phyloP scores from a whole-genome alignment of 768 basidiomycete genomes.

The Mrakia blollopis region DNA sequence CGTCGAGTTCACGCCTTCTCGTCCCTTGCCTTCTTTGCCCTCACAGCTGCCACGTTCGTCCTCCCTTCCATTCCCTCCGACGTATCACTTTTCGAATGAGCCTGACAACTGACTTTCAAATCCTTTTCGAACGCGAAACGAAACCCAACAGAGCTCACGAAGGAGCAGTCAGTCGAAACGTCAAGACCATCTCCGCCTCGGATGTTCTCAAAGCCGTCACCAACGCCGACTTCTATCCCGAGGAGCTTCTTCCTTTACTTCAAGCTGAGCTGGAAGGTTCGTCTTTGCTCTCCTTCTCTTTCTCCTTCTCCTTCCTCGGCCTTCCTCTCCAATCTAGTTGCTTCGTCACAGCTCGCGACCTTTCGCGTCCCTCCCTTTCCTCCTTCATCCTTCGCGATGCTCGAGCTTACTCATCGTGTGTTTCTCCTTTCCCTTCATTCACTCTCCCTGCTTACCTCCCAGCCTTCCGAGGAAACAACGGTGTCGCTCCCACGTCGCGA shows the following conservation, averaged over 20 bases:
- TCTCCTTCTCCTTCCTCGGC: no score
- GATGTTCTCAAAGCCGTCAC: slow-evolving; percentile 86
- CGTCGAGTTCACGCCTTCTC: not conserved
- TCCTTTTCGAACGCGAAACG: slow-evolving; percentile 20
- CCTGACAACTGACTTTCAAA: not conserved
- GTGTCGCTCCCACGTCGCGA: no score
- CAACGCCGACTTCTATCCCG: slow-evolving; percentile 59
- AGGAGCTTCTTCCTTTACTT: slow-evolving; percentile 59
- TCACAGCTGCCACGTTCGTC: slow-evolving; percentile 40
- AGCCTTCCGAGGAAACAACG: not conserved
- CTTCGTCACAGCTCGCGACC: not conserved
- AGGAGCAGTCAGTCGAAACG: slow-evolving; percentile 72
- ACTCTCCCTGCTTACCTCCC: not conserved
- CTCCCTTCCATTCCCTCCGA: slow-evolving; percentile 1
- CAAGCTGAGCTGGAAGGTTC: slow-evolving; percentile 62
- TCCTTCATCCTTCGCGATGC: slow-evolving; percentile 43
- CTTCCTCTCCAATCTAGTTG: not conserved
- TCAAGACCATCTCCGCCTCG: slow-evolving; percentile 81
- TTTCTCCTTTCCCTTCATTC: not conserved
- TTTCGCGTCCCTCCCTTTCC: not conserved
- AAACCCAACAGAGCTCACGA: slow-evolving; percentile 66
- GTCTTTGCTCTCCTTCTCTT: slow-evolving; percentile 37
- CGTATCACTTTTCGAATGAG: no score
- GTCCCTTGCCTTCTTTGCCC: not conserved
- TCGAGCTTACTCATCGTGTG: no score